Conservation (phyloP, 2,329 filamentous ascomycete genomes). For the Neodidymelliopsis sp. region DNA sequence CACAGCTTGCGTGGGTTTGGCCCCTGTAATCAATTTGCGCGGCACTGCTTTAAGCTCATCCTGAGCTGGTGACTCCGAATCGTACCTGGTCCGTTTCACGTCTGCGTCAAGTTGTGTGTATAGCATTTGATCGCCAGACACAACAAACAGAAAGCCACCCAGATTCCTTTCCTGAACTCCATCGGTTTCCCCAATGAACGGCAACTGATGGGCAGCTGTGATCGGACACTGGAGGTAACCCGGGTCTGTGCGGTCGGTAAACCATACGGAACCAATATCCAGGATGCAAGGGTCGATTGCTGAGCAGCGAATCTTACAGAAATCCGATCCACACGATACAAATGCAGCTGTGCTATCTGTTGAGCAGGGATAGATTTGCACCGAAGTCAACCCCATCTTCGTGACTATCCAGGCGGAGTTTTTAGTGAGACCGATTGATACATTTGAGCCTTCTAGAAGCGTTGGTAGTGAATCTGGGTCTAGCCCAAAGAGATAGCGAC, state of each 20-base stretch:
- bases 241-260: conserved; percentile 40
- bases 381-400: conserved; percentile 41
- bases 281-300: conserved; percentile 12
- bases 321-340: conserved; percentile 49
- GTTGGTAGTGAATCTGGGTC: background rate
- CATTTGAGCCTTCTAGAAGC: background rate
- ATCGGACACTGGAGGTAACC: conserved; percentile 41
- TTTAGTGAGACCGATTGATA: background rate
- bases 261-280: conserved; percentile 48
- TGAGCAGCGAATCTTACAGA: conserved; percentile 43
- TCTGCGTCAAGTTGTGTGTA: conserved; percentile 57
- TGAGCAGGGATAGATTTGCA: conserved; percentile 30
- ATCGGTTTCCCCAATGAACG: conserved; percentile 32
- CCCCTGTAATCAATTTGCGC: conserved; percentile 31
- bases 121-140: conserved; percentile 57
- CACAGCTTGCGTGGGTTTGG: conserved; percentile 47
- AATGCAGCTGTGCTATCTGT: conserved; percentile 42
- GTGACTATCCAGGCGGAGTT: conserved; percentile 16
- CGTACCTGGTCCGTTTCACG: conserved; percentile 23
- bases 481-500: background rate
- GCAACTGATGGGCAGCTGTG: conserved; percentile 43
- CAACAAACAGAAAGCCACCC: conserved; percentile 56
- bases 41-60: conserved; percentile 32
- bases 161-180: conserved; percentile 48
- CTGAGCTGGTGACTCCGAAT: background rate